Conservation (phyloP, 192 early-diverging fungal genomes). For the Glomus cerebriforme region DNA sequence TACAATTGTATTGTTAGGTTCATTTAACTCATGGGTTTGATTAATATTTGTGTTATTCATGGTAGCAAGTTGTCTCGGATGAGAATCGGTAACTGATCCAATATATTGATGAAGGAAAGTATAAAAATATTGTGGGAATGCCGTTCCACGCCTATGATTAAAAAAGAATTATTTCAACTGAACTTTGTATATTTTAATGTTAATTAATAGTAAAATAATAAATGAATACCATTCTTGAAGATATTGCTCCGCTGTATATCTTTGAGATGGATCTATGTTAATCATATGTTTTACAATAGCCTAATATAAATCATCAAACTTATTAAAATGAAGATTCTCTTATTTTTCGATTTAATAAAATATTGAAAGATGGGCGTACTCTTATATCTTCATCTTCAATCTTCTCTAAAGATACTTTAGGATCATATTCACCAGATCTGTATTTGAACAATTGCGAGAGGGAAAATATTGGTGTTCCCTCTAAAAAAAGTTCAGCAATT, state of each 20-base stretch:
- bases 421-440: slow-evolving; percentile 76
- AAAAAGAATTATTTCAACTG: neutral
- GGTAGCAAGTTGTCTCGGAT: slow-evolving; percentile 19
- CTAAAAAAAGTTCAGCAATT: slow-evolving; percentile 93
- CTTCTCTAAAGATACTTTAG: slow-evolving; percentile 67
- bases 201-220: neutral
- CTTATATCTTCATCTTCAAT: slow-evolving; percentile 80
- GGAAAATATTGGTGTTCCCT: slow-evolving; percentile 90
- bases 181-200: neutral
- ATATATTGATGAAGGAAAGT: slow-evolving; percentile 75
- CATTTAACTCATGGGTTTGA: slow-evolving; percentile 1
- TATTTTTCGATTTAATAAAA: neutral
- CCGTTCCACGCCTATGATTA: slow-evolving; percentile 62
- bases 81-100: slow-evolving; percentile 58
- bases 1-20: slow-evolving; percentile 28
- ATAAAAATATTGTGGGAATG: slow-evolving; percentile 77
- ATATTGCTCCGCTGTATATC: slow-evolving; percentile 76
- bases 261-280: slow-evolving; percentile 72
- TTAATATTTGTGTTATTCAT: slow-evolving; percentile 26
- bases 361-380: slow-evolving; percentile 38
- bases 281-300: slow-evolving; percentile 86
- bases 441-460: slow-evolving; percentile 92
- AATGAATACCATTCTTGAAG: slow-evolving; percentile 66
- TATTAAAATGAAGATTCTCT: neutral
- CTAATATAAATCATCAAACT: slow-evolving; percentile 32